Conservation (phyloP, 352 stramenopile species). For the Phytopythium litorale region DNA sequence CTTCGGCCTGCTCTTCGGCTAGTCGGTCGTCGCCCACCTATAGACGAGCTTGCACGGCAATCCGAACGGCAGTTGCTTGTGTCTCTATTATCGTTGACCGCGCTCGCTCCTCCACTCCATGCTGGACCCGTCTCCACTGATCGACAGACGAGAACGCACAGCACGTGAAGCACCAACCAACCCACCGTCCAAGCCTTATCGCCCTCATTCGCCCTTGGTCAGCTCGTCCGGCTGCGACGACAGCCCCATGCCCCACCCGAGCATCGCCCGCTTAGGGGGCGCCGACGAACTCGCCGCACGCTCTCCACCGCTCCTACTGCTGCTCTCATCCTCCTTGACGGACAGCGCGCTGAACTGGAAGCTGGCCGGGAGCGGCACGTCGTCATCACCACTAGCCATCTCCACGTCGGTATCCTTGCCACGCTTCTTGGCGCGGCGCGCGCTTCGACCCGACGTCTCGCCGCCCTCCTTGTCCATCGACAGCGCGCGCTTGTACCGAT, state of each 20-base stretch:
- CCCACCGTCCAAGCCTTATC: background rate
- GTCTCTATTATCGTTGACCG: background rate
- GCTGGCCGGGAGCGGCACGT: conserved; percentile 49
- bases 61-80: background rate
- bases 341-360: conserved; percentile 24
- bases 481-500: conserved; percentile 6
- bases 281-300: background rate
- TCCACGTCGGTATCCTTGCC: conserved; percentile 16
- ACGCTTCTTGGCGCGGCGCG: conserved; percentile 1
- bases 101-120: no score
- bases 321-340: conserved; percentile 9
- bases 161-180: background rate
- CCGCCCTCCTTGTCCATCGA: conserved; percentile 8
- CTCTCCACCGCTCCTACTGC: background rate
- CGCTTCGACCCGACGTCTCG: conserved; percentile 9
- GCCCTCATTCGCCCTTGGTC: background rate
- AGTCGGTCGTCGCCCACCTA: background rate
- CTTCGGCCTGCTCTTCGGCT: conserved; percentile 48
- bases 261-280: conserved; percentile 46
- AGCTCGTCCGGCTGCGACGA: conserved; percentile 9
- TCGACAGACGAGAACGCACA: background rate
- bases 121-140: background rate
- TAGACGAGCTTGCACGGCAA: background rate
- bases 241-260: conserved; percentile 82
- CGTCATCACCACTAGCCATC: conserved; percentile 35